Conservation (phyloP, 2,329 filamentous ascomycete species). For the Penicillium sp. region DNA sequence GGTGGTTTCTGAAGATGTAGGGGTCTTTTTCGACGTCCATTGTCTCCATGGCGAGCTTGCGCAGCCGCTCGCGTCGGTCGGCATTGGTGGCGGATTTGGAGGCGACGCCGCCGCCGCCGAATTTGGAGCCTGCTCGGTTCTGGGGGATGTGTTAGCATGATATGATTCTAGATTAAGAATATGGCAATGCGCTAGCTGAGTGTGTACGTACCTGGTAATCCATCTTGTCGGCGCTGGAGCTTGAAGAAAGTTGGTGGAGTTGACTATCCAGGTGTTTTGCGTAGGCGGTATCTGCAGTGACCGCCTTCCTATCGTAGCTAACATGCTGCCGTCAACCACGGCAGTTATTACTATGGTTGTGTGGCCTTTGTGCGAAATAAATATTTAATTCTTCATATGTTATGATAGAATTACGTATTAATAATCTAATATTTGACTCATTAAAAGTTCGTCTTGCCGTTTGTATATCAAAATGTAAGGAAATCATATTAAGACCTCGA, state of each 20-base stretch:
- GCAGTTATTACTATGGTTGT: neutral
- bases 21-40: slow-evolving; percentile 99
- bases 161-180: neutral
- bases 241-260: slow-evolving; percentile 11
- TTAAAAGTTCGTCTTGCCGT: neutral
- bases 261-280: slow-evolving; percentile 13
- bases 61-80: slow-evolving; percentile 92
- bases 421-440: too few relatives aligned
- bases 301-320: neutral
- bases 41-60: slow-evolving; percentile 96
- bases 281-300: neutral
- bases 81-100: slow-evolving; percentile 92
- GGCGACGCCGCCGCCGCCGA: slow-evolving; percentile 94
- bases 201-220: slow-evolving; percentile 50
- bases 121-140: slow-evolving; percentile 95
- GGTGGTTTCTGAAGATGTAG: slow-evolving; percentile 99
- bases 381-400: neutral
- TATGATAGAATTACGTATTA: neutral
- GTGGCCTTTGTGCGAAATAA: neutral
- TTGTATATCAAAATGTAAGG: neutral
- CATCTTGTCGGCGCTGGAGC: slow-evolving; percentile 36
- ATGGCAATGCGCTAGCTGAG: too few relatives aligned
- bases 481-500: neutral
- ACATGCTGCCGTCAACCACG: too few relatives aligned
- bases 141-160: slow-evolving; percentile 43